Conservation (phyloP, 139 green algal species). For the Chlorella sp. region DNA sequence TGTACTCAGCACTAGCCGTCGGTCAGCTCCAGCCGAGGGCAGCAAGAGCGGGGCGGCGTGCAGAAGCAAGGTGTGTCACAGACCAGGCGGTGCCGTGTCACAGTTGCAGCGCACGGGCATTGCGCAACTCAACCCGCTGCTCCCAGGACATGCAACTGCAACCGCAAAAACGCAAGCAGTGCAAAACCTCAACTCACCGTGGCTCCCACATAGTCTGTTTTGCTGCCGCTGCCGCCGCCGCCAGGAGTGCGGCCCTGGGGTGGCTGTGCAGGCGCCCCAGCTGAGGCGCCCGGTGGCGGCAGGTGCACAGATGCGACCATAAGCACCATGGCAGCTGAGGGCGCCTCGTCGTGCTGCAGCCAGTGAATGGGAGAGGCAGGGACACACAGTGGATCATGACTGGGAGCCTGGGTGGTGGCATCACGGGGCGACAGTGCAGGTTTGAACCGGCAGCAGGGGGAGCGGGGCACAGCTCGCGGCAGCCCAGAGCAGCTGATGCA, state of each 20-base stretch:
- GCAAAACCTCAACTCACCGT: neutral
- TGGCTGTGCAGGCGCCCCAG: neutral
- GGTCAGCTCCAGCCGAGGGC: neutral
- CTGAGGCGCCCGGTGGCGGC: neutral
- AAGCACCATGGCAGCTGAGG: slow-evolving; percentile 59
- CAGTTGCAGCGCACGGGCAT: neutral
- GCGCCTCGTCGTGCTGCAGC: slow-evolving; percentile 57
- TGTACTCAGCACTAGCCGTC: neutral
- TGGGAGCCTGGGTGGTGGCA: no score
- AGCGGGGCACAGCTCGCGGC: no score
- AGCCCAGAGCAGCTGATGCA: no score
- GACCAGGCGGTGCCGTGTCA: neutral
- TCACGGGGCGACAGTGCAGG: no score
- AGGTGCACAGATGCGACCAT: slow-evolving; percentile 48
- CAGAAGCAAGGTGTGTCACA: neutral
- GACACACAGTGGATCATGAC: no score
- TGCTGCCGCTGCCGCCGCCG: neutral
- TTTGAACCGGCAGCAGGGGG: no score
- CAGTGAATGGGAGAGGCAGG: no score
- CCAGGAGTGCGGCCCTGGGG: no score
- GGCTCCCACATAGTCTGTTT: neutral
- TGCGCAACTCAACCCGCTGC: neutral
- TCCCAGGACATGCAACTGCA: neutral
- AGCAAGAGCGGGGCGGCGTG: neutral
- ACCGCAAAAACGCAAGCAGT: neutral